Conservation (phyloP, 371 early-diverging fungal species). For the Mortierella polycephala region DNA sequence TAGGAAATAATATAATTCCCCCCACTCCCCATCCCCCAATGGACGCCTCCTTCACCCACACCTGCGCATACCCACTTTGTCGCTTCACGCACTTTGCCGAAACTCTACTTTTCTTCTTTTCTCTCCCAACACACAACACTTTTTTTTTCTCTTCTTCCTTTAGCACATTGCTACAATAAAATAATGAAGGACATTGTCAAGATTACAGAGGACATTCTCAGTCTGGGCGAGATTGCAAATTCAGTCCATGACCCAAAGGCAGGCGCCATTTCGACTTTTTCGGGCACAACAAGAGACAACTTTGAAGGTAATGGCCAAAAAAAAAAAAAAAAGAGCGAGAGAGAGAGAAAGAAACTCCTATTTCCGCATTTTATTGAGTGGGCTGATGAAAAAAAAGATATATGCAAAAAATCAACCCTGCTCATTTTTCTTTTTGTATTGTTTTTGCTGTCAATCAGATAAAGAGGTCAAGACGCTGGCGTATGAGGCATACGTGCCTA, state of each 20-base stretch:
- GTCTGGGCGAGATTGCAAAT: constrained; percentile 60
- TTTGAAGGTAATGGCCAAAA: constrained; percentile 71
- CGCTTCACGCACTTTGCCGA: not conserved
- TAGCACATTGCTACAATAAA: not conserved
- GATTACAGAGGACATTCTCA: constrained; percentile 60
- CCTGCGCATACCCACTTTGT: constrained; percentile 1
- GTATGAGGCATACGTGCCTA: constrained; percentile 85
- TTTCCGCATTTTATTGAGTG: not conserved
- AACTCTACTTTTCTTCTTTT: constrained; percentile 1
- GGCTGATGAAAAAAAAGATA: not conserved
- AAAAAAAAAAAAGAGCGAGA: not conserved
- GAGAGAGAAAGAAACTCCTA: not conserved
- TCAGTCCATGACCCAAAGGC: constrained; percentile 73
- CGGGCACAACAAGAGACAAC: constrained; percentile 85
- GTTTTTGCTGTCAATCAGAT: constrained; percentile 42
- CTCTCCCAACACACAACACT: not conserved
- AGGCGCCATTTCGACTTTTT: constrained; percentile 87
- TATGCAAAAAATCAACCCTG: not conserved
- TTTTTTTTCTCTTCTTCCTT: constrained; percentile 1
- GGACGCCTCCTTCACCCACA: not conserved
- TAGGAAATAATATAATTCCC: too few species aligned
- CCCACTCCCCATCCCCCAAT: not conserved
- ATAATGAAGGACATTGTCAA: constrained; percentile 57
- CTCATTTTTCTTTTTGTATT: not conserved
- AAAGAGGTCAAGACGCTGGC: constrained; percentile 77